Base-by-base conservation (phyloP, 2,329 filamentous ascomycete genomes). In the Exophiala sp. region DNA sequence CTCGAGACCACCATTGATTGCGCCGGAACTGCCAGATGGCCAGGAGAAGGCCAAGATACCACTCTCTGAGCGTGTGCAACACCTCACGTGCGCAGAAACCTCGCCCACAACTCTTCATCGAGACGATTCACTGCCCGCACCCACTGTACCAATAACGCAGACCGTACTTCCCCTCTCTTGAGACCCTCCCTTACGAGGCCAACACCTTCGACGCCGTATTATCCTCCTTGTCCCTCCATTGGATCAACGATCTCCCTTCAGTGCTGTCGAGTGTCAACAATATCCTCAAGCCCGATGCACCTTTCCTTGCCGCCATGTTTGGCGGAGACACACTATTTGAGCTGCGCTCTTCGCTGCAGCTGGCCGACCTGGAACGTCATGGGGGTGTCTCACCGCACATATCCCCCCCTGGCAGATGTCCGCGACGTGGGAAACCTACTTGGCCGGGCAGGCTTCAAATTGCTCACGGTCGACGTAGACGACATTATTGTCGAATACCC, bases 401-500 rank as follows among this genome's bases (percentile, higher is more conserved):
- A 19, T 95, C 88, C 2, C 93, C n/a, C 93, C 2, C 70, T 98
- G 16, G 93, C 91, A 0, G 90, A 98, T 67, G 88, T 96, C 8
- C 79, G 86, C 14, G 94, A 98, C 64, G 80, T 97, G 1, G 93
- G 93, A 1, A 90, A 89, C 1, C 71, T 98, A 46, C 71, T 98
- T 55, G 86, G 87, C 60, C 83, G 84, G 56, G 87, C 91, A 0
- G 89, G 90, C 14, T 98, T 97, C 74, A 94, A 90, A 68, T 85
- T 98, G 74, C 75, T 97, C 61, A 98, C 94, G 0, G 89, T 98
- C 1, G 93, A 98, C 63, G 84, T 98, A 11, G 94, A 98, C 68
- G 93, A 98, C 68, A 94, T 98, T 43, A 81, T 97, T 22, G 88
- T 98, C 23, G 89, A 95, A 66, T 98, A 89, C 64, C 93, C 93